Evolutionary conservation across 2,329 filamentous ascomycete species (phyloP), one percentile per base, ranked within the genome.

Genomic region (Didymella sp.): DNA sequence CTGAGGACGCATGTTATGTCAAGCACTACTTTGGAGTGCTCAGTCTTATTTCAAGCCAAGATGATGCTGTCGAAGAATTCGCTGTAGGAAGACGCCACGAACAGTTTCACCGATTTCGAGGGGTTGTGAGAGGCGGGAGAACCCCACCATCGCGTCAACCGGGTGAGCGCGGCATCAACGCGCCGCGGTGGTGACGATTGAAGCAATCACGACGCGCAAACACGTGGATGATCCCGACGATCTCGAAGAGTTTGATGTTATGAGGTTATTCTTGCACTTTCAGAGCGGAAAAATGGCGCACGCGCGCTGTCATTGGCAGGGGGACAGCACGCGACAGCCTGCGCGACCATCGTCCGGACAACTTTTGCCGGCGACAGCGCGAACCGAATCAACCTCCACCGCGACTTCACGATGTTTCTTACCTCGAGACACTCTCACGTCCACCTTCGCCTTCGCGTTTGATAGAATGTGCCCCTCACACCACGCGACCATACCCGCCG

Each of bases 251-350:
- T 43, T 47, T 27, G 35, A 47, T 37, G 28, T 48, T 31, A 24
- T 30, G 33, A 57, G 54, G 54, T 37, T 57, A 57, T 52, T 52
- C 54, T 52, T 57, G 54, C 54, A 52, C 48, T 48, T 57, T 48
- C 24, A 27, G 15, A 2, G 30, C 48, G 54, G 38, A 11, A 49
- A 47, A 57, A 57, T 57, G 43, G 54, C 48, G 48, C 48, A 57
- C 44, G 44, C 48, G 48, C 48, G 17, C 21, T 57, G 38, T 48
- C 31, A 57, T 57, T 57, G 54, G 54, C 54, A 48, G 43, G 15
- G 30, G 38, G 19, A 15, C 54, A 51, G 48, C 48, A 51, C 47
- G 54, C 54, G 48, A 49, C 47, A 51, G 53, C 33, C n/a, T 51
- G 53, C 53, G 37, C 46, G 35, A 46, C 41, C 43, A 45, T 41